Evolutionary conservation across 1,139 yeast species (phyloP).

Genomic region (Suhomyces anneliseae): DNA sequence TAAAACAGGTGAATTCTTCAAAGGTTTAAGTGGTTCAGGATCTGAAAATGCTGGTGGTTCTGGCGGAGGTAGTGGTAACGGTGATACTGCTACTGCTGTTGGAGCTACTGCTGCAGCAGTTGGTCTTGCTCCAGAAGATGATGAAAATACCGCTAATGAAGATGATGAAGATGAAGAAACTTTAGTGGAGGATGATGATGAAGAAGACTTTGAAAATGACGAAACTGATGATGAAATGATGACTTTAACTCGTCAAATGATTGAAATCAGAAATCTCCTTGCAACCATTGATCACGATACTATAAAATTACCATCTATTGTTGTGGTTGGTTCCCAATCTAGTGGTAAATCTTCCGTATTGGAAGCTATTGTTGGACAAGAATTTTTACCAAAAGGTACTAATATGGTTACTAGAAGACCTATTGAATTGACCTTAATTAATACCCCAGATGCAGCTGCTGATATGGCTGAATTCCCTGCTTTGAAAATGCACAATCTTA

Average conservation of each 20-base stretch:
- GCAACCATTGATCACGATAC: conserved; percentile 79
- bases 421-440: conserved; percentile 85
- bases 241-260: conserved; percentile 90
- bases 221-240: conserved; percentile 75
- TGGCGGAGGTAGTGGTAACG: conserved; percentile 29
- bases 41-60: conserved; percentile 15
- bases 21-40: conserved; percentile 18
- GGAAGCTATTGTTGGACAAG: conserved; percentile 93
- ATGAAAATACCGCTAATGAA: conserved; percentile 17
- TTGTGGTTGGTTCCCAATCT: conserved; percentile 95
- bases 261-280: conserved; percentile 82
- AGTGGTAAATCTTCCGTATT: conserved; percentile 95
- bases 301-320: conserved; percentile 86
- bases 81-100: conserved; percentile 40
- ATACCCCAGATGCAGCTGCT: conserved; percentile 78
- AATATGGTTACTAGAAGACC: conserved; percentile 97
- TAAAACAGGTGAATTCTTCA: conserved; percentile 45
- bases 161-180: conserved; percentile 34
- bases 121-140: conserved; percentile 31
- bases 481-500: conserved; percentile 72
- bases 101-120: conserved; percentile 52
- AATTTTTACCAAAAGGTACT: conserved; percentile 88
- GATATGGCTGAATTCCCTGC: conserved; percentile 95
- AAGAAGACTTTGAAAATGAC: conserved; percentile 46
- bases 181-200: conserved; percentile 33